Conservation (phyloP, 768 basidiomycete species). For the Strobilomyces echinocephalus region DNA sequence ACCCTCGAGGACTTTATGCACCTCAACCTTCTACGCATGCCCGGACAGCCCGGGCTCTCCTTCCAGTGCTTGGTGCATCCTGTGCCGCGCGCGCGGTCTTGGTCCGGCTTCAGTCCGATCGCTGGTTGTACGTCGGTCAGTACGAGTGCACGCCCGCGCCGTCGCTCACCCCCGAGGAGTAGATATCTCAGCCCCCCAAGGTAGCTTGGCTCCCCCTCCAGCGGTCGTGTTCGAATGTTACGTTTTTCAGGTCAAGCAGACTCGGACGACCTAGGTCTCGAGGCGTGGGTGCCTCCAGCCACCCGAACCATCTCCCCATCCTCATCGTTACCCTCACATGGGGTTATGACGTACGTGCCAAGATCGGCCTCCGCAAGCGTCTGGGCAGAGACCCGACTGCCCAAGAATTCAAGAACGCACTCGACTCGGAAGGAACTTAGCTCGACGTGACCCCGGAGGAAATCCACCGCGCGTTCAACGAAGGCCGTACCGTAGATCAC, state of each 20-base stretch:
- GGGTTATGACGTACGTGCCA: constrained; percentile 11
- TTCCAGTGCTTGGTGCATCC: constrained; percentile 3
- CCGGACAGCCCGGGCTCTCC: constrained; percentile 14
- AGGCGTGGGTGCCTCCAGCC: not conserved
- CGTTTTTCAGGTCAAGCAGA: constrained; percentile 14
- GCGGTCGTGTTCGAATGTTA: not conserved
- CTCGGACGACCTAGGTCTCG: constrained; percentile 15
- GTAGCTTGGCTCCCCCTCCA: not conserved
- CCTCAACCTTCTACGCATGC: constrained; percentile 12
- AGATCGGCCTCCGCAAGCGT: constrained; percentile 15
- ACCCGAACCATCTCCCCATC: too few relatives aligned
- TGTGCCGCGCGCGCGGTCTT: constrained; percentile 2
- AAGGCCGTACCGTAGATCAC: constrained; percentile 13
- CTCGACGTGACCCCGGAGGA: constrained; percentile 10
- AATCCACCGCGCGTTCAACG: constrained; percentile 15
- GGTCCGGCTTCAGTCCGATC: constrained; percentile 9
- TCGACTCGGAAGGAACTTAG: constrained; percentile 5
- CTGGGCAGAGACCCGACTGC: constrained; percentile 12
- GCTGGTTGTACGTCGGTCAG: constrained; percentile 20
- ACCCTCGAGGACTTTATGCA: constrained; percentile 18
- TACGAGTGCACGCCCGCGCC: constrained; percentile 10
- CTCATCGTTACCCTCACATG: too few relatives aligned
- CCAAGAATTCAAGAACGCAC: constrained; percentile 1
- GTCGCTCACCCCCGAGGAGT: constrained; percentile 11
- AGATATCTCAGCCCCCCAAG: constrained; percentile 16